Evolutionary conservation across 1,284 basidiomycete genomes (phyloP), one percentile per base, ranked within the genome.

Genomic region (Phylloboletellus chloephorus): DNA sequence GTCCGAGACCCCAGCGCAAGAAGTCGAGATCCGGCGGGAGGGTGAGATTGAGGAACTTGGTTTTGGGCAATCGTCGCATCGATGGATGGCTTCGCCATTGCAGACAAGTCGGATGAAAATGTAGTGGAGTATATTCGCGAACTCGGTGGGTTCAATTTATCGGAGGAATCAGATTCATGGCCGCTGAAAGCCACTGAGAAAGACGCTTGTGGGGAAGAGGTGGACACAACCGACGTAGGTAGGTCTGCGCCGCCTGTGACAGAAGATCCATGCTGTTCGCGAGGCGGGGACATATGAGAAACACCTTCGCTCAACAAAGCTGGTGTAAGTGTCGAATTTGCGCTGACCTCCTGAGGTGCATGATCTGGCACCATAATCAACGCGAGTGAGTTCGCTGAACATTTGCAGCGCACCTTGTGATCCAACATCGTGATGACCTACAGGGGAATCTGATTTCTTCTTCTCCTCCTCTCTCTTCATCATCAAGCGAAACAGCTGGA

Each of bases 401-500:
- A 33, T 38, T 28, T 37, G 36, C 13, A 37, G 22, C 56, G 39
- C 36, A 58, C 56, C 54, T 59, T 59, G 42, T 28, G 33, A 43
- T 30, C 19, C 34, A 26, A 40, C 34, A n/a, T 50, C 54, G 7
- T 42, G 38, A 36, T 20, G 34, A 39, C 26, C 19, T 21, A 35
- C 20, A 23, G 48, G 46, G 11, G 49, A 47, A 13, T 72, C 74
- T 5, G 52, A 53, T 50, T 71, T 73, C 53, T 76, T 82, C 62
- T 81, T 85, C 52, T 83, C 79, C 47, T 84, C 79, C 53, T 88
- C 88, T 49, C 78, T 71, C 61, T 83, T 85, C 85, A 92, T 91
- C 69, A 90, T 71, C 53, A 87, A 58, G 54, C 84, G 87, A 74
- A 92, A 91, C 24, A 87, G 66, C 52, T 91, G 88, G 31, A 92